Evolutionary conservation across 169 alveolate species (phyloP).

Genomic region (Plasmodium ovale): DNA sequence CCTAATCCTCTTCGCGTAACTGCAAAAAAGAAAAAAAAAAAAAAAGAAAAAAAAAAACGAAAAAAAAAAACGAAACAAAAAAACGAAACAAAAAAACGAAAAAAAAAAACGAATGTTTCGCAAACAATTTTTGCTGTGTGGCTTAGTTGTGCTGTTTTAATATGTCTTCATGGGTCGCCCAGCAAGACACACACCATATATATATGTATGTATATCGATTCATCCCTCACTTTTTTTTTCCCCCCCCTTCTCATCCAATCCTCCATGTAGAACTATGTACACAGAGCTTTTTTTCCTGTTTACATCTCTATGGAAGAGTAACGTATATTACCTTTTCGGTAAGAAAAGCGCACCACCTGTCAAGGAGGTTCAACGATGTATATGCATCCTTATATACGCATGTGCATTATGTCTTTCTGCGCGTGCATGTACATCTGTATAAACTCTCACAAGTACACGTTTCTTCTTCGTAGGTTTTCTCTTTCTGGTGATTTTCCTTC

Average conservation of each 20-base stretch:
- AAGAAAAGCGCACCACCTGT: neutral
- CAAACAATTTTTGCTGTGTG: too few relatives aligned
- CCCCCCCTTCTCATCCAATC: neutral
- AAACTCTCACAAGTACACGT: too few relatives aligned
- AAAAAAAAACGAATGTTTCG: too few relatives aligned
- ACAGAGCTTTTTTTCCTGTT: conserved; percentile 84
- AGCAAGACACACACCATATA: too few relatives aligned
- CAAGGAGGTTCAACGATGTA: too few relatives aligned
- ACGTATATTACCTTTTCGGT: conserved; percentile 88
- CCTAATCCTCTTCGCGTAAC: conserved; percentile 85
- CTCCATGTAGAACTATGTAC: conserved; percentile 79
- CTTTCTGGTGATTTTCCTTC: conserved; percentile 76
- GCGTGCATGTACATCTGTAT: neutral
- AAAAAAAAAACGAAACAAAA: too few relatives aligned
- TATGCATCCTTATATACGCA: neutral
- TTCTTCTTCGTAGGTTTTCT: conserved; percentile 70
- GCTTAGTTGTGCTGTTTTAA: too few relatives aligned
- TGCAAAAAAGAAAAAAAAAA: neutral
- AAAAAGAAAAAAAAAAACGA: neutral
- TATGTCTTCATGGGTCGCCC: too few relatives aligned
- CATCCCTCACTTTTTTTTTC: neutral
- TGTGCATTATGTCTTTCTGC: neutral
- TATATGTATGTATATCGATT: neutral
- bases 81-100: too few relatives aligned
- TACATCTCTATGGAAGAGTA: conserved; percentile 88